These are phyloP conservation scores for Solanum piurae DNA, from an alignment of 257 asterid genomes.

Conservation along the genomic window DNA sequence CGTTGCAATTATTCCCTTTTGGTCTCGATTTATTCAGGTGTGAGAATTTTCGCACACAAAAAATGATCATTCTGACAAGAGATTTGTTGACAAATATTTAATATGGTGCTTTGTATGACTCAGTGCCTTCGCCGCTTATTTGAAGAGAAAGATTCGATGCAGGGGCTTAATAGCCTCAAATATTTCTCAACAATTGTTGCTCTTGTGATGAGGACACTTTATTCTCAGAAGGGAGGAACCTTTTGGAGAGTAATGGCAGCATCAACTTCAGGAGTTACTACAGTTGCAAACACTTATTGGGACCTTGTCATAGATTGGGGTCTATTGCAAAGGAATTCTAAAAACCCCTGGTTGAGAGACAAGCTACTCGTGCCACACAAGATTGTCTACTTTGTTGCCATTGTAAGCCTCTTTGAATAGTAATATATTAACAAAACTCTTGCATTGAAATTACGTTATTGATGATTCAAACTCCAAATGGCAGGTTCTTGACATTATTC, in stretches of 20 bases:
- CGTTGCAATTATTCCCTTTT: constrained; percentile 57
- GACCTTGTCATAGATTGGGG: constrained; percentile 86
- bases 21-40: constrained; percentile 67
- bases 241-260: constrained; percentile 43
- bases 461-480: not conserved
- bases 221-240: constrained; percentile 7
- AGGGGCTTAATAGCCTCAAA: constrained; percentile 44
- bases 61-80: no score
- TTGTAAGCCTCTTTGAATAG: constrained; percentile 28
- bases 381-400: constrained; percentile 56
- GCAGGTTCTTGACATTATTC: constrained; percentile 54
- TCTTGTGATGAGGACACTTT: constrained; percentile 48
- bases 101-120: not conserved
- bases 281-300: constrained; percentile 61
- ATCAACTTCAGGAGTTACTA: constrained; percentile 52
- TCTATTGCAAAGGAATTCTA: constrained; percentile 37
- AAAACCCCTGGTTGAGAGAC: constrained; percentile 75
- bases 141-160: constrained; percentile 41
- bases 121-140: constrained; percentile 60
- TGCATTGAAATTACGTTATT: not conserved
- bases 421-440: no score
- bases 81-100: not conserved
- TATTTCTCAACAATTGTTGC: constrained; percentile 66
- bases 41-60: not conserved
- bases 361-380: constrained; percentile 55